Evolutionary conservation across 2,329 filamentous ascomycete genomes (phyloP), one percentile per base, ranked within the genome.

Genomic region (Xylaria hypoxylon): DNA sequence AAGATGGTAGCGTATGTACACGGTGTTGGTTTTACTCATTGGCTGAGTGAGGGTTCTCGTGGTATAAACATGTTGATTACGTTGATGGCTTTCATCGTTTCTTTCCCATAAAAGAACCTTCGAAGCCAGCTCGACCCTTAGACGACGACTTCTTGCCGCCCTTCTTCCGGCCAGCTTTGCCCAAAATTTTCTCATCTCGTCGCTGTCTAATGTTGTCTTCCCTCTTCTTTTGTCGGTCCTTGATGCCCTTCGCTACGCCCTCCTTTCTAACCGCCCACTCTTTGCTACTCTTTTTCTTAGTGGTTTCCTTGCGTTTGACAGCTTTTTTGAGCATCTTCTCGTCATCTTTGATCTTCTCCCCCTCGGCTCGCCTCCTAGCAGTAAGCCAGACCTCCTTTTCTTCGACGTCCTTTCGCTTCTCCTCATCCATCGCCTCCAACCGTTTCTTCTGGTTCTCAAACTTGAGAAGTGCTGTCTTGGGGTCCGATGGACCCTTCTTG

Each of bases 351-450:
- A 97, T 90, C 77, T 93, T 92, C 76, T 97, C 94, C 55, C 96
- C 96, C 78, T 97, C 92, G 1, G 91, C 93, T 26, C 92, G 89
- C 80, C 93, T 93, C 80, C 95, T 91, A 2, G 96, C 96, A 53
- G 92, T 95, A 65, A 97, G 84, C 96, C 96, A 99, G 64, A 90
- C 84, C 75, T 99, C 95, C 83, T 98, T 98, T 80, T 97, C 93
- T 67, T 94, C 89, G 50, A 98, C 90, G 66, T 97, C 92, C 68
- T 90, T 90, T 62, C 92, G 91, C 82, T 97, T 97, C 71, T 89
- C 87, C 1, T 90, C 88, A 73, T 95, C 92, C 75, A 97, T 87
- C 31, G 83, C 86, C 50, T 89, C 86, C 33, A 98, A 82, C 31
- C 94, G 90, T 74, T 90, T 89, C 81, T 94, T 91, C 80, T 97